Percentiles rank a stretch among this genome's conserved stretches.
These are phyloP conservation scores for Lophiotrema nucula DNA, from an alignment of 495 filamentous ascomycete genomes.

Conservation along the genomic window DNA sequence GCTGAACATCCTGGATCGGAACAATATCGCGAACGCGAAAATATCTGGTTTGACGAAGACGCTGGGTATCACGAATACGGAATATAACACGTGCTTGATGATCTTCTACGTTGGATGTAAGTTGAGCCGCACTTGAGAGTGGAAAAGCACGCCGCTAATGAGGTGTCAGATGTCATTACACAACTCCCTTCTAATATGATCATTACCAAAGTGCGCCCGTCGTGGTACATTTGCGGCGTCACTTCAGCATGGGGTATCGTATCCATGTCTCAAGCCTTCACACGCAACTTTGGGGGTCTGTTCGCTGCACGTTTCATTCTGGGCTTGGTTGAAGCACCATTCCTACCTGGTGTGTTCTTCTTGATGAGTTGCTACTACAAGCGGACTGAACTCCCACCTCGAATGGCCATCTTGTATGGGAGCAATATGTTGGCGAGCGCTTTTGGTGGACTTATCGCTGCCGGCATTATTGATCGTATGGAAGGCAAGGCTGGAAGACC, in stretches of 20 bases:
- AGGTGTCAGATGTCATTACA: constrained; percentile 11
- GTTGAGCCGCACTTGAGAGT: too few species aligned
- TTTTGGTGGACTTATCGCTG: constrained; percentile 63
- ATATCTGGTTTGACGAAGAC: not conserved
- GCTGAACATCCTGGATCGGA: constrained; percentile 18
- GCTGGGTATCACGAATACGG: not conserved
- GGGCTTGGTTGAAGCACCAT: constrained; percentile 50
- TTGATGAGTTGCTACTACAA: constrained; percentile 60
- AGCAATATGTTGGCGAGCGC: constrained; percentile 61
- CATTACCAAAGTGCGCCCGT: constrained; percentile 49
- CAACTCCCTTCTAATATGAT: constrained; percentile 26
- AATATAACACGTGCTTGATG: constrained; percentile 13
- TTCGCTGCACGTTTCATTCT: constrained; percentile 69
- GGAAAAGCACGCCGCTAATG: too few species aligned
- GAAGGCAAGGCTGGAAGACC: constrained; percentile 45
- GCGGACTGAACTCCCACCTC: constrained; percentile 49
- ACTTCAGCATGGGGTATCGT: constrained; percentile 77
- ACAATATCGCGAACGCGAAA: constrained; percentile 14
- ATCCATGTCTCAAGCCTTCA: constrained; percentile 60
- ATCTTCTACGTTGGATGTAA: constrained; percentile 20
- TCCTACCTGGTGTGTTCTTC: constrained; percentile 45
- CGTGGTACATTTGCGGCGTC: constrained; percentile 60
- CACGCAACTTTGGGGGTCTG: constrained; percentile 59
- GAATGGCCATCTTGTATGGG: constrained; percentile 61
- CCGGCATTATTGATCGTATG: constrained; percentile 51